phyloP scores from a whole-genome alignment of 75 land plant genomes.

The Selaginella tamariscina region DNA sequence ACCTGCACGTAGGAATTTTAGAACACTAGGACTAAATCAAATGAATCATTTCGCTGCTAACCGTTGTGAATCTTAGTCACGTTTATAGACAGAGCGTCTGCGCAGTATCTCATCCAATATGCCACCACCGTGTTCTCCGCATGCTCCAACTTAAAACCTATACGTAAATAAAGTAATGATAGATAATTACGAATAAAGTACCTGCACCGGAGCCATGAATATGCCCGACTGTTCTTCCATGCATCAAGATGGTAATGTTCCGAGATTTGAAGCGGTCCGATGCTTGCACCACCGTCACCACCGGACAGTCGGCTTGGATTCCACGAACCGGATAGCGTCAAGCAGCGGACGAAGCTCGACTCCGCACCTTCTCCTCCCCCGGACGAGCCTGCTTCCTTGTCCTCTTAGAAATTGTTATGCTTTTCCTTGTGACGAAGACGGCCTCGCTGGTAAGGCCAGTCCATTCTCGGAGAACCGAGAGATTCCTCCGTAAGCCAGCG shows the following conservation, averaged over 20 bases:
- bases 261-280: constrained; percentile 28
- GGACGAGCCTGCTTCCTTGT: not conserved
- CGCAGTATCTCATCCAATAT: constrained; percentile 28
- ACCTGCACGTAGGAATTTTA: constrained; percentile 10
- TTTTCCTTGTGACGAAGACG: not conserved
- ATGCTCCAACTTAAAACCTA: constrained; percentile 16
- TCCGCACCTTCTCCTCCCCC: not conserved
- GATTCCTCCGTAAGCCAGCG: too few relatives aligned
- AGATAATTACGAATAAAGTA: constrained; percentile 3
- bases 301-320: constrained; percentile 17
- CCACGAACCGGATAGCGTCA: constrained; percentile 21
- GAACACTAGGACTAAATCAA: constrained; percentile 6
- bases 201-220: constrained; percentile 24
- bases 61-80: constrained; percentile 30
- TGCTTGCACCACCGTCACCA: constrained; percentile 19
- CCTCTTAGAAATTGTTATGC: not conserved
- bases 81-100: constrained; percentile 17
- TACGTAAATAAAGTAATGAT: not conserved
- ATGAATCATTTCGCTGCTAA: constrained; percentile 1
- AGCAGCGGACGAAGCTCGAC: constrained; percentile 24
- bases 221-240: constrained; percentile 19
- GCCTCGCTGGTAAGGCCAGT: not conserved
- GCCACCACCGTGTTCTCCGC: constrained; percentile 29
- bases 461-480: constrained; percentile 1
- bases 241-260: constrained; percentile 29